Conservation (phyloP, 2,329 filamentous ascomycete species). For the Tolypocladium nubicola region DNA sequence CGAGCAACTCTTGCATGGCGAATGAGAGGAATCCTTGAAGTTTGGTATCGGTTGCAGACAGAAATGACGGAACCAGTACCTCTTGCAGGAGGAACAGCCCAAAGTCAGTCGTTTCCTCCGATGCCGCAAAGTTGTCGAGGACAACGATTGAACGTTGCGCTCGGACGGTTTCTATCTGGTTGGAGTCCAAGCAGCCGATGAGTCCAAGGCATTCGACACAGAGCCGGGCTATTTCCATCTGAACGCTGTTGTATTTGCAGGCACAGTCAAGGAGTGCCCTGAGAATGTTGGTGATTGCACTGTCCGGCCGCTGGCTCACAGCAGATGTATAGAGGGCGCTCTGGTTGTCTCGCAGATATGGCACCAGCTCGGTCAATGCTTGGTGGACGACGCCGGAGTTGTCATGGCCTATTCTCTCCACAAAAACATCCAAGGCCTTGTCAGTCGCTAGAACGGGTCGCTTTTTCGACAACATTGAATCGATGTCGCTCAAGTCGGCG, state of each 20-base stretch:
- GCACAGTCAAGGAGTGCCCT: slow-evolving; percentile 78
- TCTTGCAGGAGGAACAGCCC: slow-evolving; percentile 76
- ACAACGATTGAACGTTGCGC: slow-evolving; percentile 79
- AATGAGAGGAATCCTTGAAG: slow-evolving; percentile 88
- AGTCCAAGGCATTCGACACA: slow-evolving; percentile 78
- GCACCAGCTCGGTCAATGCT: slow-evolving; percentile 65
- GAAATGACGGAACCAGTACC: slow-evolving; percentile 81
- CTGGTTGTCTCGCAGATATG: slow-evolving; percentile 64
- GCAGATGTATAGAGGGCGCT: slow-evolving; percentile 68
- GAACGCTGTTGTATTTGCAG: slow-evolving; percentile 63
- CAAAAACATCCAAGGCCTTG: slow-evolving; percentile 60
- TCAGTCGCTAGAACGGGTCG: slow-evolving; percentile 39
- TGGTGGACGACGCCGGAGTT: slow-evolving; percentile 77
- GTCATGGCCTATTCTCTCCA: slow-evolving; percentile 67
- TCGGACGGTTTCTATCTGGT: slow-evolving; percentile 70
- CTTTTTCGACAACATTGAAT: slow-evolving; percentile 52
- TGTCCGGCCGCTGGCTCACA: slow-evolving; percentile 73
- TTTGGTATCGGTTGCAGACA: slow-evolving; percentile 78
- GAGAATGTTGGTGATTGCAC: slow-evolving; percentile 58
- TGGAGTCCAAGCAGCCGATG: slow-evolving; percentile 85
- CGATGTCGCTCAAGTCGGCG: slow-evolving; percentile 56
- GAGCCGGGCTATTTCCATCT: slow-evolving; percentile 57
- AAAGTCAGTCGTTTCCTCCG: slow-evolving; percentile 75
- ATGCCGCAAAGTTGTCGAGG: slow-evolving; percentile 71
- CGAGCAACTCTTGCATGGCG: slow-evolving; percentile 85